Base-by-base conservation (phyloP, 176 grass and related monocot species). In the Calamus simplicifolius region DNA sequence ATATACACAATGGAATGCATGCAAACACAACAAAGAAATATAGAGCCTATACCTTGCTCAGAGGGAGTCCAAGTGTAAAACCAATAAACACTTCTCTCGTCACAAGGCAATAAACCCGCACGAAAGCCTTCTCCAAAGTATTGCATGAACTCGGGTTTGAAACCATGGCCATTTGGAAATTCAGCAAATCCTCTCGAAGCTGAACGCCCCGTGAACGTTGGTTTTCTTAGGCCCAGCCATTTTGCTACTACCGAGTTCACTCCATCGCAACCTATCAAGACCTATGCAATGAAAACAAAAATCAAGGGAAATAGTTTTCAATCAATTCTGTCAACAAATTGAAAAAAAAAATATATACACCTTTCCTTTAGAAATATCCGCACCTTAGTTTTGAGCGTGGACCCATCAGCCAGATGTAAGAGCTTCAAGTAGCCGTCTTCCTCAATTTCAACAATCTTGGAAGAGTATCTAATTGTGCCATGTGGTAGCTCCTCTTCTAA, bases 401-500 rank as follows among this genome's bases (percentile, higher is more conserved):
- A 75, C 5, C 81, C 84, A 29, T 97, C 81, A 2, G 81, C 73
- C 5, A 91, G 70, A 4, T 97, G 87, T 1, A 97, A 14, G 18
- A 83, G 38, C 78, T 97, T 97, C 53, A 51, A 51, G 16, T 48
- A 25, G 26, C 59, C 63, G 1, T 60, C 61, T 6, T 88, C 81
- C 29, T 91, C 58, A 54, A 97, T 85, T 16, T 54, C 61, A 25
- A 78, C 69, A 17, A 97, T 73, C 66, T 75, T 91, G 53, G 80
- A 91, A 61, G 92, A 97, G 66, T 74, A 97, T 56, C 83, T 85
- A 71, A 97, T 70, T 30, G 75, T 70, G 78, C 56, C 81, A 48
- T 5, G 4, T 3, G 87, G 92, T 18, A 95, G 63, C 74, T 90
- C 74, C 3, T 64, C 64, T 16, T 67, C 79, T 27, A 90, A 74